A percentile compares a stretch with the other conserved stretches of the same genome.
Conservation (phyloP, 805 yeast genomes). For the Barnettozyma sucrosica region DNA sequence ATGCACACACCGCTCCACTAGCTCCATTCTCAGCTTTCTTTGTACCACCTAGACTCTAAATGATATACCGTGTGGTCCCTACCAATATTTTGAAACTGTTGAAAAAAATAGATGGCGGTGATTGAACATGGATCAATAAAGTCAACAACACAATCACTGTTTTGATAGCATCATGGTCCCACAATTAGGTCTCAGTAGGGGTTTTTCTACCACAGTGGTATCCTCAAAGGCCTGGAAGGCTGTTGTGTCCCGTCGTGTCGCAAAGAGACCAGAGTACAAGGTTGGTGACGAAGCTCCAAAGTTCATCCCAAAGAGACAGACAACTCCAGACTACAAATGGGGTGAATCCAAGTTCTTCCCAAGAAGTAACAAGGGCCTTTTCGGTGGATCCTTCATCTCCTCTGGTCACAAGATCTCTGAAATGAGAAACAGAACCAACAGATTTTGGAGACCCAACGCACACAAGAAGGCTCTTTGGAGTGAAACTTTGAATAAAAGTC, state of each 20-base stretch:
- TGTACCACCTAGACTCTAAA: too few species aligned
- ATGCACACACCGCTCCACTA: too few species aligned
- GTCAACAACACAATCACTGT: background rate
- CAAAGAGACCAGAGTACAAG: conserved; percentile 36
- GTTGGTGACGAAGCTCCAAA: conserved; percentile 51
- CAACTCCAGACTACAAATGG: conserved; percentile 65
- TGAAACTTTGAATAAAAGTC: conserved; percentile 56
- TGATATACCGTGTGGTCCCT: conserved; percentile 15
- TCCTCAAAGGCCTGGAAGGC: conserved; percentile 33
- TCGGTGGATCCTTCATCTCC: conserved; percentile 80
- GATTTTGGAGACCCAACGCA: conserved; percentile 82
- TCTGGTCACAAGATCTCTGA: conserved; percentile 78
- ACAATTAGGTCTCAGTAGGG: conserved; percentile 17
- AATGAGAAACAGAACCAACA: conserved; percentile 60
- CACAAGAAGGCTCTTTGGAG: conserved; percentile 77
- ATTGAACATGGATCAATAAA: too few species aligned
- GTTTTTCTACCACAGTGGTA: conserved; percentile 14
- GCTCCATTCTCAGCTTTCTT: too few species aligned
- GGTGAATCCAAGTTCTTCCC: conserved; percentile 75
- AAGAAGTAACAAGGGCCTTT: conserved; percentile 81
- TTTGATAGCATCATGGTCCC: conserved; percentile 9
- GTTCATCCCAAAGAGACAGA: conserved; percentile 38
- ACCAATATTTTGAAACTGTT: background rate
- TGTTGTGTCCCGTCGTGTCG: conserved; percentile 43
- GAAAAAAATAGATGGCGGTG: background rate